Conservation (phyloP, 2,329 filamentous ascomycete genomes). For the Simplicillium sp. region DNA sequence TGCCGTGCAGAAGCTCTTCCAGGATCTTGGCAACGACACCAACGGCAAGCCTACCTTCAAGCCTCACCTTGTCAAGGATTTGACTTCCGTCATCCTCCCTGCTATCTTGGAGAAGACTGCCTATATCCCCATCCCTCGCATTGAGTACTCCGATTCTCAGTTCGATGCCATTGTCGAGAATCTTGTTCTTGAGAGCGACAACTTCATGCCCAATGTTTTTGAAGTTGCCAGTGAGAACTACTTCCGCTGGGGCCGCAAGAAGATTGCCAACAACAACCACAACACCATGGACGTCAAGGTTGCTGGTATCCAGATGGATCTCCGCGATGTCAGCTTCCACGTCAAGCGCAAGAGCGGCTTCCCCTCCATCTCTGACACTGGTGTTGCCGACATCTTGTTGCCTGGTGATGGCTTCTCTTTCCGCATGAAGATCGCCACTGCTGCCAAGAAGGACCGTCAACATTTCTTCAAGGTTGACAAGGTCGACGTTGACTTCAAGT, state of each 20-base stretch:
- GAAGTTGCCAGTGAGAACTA: slow-evolving; percentile 90
- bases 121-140: slow-evolving; percentile 87
- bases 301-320: slow-evolving; percentile 85
- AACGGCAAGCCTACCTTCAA: slow-evolving; percentile 85
- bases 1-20: slow-evolving; percentile 76
- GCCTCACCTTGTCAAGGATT: slow-evolving; percentile 81
- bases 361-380: slow-evolving; percentile 76
- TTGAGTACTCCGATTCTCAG: slow-evolving; percentile 79
- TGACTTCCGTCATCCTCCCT: slow-evolving; percentile 80
- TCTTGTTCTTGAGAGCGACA: slow-evolving; percentile 89
- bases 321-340: slow-evolving; percentile 87
- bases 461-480: slow-evolving; percentile 94
- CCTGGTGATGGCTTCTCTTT: slow-evolving; percentile 84
- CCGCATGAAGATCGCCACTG: slow-evolving; percentile 79
- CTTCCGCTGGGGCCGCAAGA: slow-evolving; percentile 90
- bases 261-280: slow-evolving; percentile 68
- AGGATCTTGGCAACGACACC: slow-evolving; percentile 75
- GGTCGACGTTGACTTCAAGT: slow-evolving; percentile 71
- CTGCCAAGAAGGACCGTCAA: slow-evolving; percentile 63
- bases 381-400: slow-evolving; percentile 80
- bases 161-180: slow-evolving; percentile 91
- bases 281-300: slow-evolving; percentile 78
- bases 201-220: slow-evolving; percentile 85
- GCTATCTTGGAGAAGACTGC: slow-evolving; percentile 72
- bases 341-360: slow-evolving; percentile 93